Evolutionary conservation across 2,329 filamentous ascomycete genomes (phyloP), one percentile per base, ranked within the genome.

Genomic region (Alternaria gansuensis): DNA sequence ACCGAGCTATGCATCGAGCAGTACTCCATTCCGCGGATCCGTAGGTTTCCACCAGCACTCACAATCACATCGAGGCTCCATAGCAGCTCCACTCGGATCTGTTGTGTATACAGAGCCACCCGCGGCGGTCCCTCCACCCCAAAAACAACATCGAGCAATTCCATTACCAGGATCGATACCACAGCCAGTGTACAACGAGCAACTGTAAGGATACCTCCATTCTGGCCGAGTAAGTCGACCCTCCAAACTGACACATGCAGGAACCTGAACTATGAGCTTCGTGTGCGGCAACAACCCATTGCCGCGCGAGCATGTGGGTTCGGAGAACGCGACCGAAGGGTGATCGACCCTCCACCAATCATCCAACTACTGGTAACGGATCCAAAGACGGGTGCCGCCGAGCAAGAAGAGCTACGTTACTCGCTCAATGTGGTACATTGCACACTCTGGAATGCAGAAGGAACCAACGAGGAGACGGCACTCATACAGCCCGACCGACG

Each of bases 261-360:
- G 41, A 75, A 77, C 56, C 66, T 77, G 39, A 76, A 78, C 54
- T 83, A 82, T 67, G 76, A 78, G 48, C 83, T 91, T 56, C 80
- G 76, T 43, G 86, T 94, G 62, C 88, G 91, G 49, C 91, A 95
- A 75, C 91, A 94, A 70, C 91, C 91, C 8, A 82, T 87, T 17
- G 90, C 90, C 1, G 91, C 91, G 52, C 84, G 91, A 66, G 91
- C 90, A 40, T 95, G 91, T 70, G 91, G 91, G 1, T 94, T 93
- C 74, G 91, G 91, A 60, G 91, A 94, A 77, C 84, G 91, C 64
- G 91, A 95, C 72, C 86, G 91, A 37, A 85, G 91, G 62, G 90
- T 93, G 14, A 91, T 95, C 63, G 91, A 95, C 71, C 91, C 91
- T 39, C 91, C 91, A 2, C 91, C 91, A 13, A 94, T 95, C 70